Conservation (phyloP, 495 filamentous ascomycete genomes). For the Platismatia glauca region DNA sequence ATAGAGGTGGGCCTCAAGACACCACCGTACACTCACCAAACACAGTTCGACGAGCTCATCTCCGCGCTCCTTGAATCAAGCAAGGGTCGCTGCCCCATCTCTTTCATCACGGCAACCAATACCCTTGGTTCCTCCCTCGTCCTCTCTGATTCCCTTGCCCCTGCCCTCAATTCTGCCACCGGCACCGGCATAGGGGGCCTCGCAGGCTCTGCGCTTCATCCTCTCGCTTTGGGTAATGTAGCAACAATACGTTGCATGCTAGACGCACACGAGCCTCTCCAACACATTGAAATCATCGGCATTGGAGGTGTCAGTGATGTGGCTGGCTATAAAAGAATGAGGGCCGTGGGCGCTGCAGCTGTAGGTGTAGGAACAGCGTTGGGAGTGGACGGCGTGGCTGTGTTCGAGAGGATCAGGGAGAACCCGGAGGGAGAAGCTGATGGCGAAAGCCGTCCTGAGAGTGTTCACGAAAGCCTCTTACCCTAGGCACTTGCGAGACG, state of each 20-base stretch:
- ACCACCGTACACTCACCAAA: constrained; percentile 60
- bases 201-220: constrained; percentile 58
- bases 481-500: background rate
- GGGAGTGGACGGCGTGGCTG: constrained; percentile 46
- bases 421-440: constrained; percentile 2
- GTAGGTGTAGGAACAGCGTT: constrained; percentile 59
- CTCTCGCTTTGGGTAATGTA: constrained; percentile 67
- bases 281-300: constrained; percentile 49
- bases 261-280: constrained; percentile 36
- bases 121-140: constrained; percentile 60
- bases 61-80: constrained; percentile 35
- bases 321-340: constrained; percentile 53
- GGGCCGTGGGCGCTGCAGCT: constrained; percentile 48
- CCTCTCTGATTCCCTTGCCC: constrained; percentile 25
- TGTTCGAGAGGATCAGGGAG: constrained; percentile 49
- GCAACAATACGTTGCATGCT: constrained; percentile 47
- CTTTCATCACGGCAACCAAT: constrained; percentile 63
- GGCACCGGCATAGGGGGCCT: constrained; percentile 54
- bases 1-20: constrained; percentile 56
- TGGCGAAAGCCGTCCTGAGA: background rate
- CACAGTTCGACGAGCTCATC: constrained; percentile 48
- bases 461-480: background rate
- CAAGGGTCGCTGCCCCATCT: constrained; percentile 32
- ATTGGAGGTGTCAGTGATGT: constrained; percentile 57
- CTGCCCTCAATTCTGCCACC: constrained; percentile 33